A percentile compares a stretch with the other conserved stretches of the same genome.
These are phyloP conservation scores for Geotrichum cucujoidarum DNA, from an alignment of 1,139 yeast genomes.

Conservation along the genomic window DNA sequence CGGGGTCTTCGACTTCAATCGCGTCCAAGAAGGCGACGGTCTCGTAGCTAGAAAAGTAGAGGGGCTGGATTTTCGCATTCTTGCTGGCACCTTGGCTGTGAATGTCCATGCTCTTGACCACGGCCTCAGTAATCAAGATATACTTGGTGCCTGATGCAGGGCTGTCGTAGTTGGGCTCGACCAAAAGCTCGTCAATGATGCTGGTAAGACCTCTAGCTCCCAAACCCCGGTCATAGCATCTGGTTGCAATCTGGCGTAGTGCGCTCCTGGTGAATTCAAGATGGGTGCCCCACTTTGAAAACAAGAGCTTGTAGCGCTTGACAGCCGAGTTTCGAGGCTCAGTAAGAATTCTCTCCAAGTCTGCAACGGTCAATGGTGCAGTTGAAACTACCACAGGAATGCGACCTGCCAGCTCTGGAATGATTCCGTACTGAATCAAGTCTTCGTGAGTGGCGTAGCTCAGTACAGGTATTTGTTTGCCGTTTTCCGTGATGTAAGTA, in stretches of 20 bases:
- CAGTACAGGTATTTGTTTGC: slow-evolving; percentile 39
- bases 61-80: slow-evolving; percentile 7
- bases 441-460: slow-evolving; percentile 46
- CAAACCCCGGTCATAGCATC: slow-evolving; percentile 45
- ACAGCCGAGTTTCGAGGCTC: slow-evolving; percentile 51
- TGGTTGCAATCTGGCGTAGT: slow-evolving; percentile 41
- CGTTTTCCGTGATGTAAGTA: slow-evolving; percentile 32
- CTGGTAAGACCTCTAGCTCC: slow-evolving; percentile 54
- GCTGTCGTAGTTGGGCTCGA: slow-evolving; percentile 50
- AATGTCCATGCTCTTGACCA: slow-evolving; percentile 16
- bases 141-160: slow-evolving; percentile 46
- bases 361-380: slow-evolving; percentile 41
- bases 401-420: slow-evolving; percentile 52
- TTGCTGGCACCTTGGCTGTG: neutral
- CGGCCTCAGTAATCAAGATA: slow-evolving; percentile 35
- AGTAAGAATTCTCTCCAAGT: slow-evolving; percentile 44
- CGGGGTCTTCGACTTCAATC: slow-evolving; percentile 39
- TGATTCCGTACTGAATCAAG: slow-evolving; percentile 45
- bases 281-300: slow-evolving; percentile 46
- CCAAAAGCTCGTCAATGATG: slow-evolving; percentile 46
- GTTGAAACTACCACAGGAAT: slow-evolving; percentile 49
- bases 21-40: slow-evolving; percentile 30
- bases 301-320: slow-evolving; percentile 47
- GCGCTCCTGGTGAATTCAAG: slow-evolving; percentile 46
- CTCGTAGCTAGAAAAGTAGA: slow-evolving; percentile 20